Conservation (phyloP, 257 asterid genomes). For the Penstemon eatonii region DNA sequence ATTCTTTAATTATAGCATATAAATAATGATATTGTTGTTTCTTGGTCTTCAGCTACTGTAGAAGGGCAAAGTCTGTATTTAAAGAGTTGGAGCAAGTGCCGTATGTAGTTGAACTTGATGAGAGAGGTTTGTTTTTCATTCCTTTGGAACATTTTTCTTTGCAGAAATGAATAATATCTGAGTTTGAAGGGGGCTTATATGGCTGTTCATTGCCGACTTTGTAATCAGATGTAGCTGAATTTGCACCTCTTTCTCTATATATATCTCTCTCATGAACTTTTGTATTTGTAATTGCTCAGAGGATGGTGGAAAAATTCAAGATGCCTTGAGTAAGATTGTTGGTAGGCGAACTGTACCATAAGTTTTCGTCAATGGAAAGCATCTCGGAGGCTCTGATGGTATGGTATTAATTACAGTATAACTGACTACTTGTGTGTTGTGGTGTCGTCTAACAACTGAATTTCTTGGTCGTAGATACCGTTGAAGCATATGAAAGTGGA, state of each 20-base stretch:
- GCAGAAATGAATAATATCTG: not conserved
- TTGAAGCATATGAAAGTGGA: conserved; percentile 79
- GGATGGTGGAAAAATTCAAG: conserved; percentile 75
- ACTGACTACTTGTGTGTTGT: not conserved
- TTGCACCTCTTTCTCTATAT: not conserved
- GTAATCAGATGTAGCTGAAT: not conserved
- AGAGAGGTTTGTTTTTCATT: conserved; percentile 53
- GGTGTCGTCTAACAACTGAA: conserved; percentile 12
- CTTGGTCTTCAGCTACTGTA: conserved; percentile 68
- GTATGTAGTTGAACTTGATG: conserved; percentile 61
- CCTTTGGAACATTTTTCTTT: not conserved
- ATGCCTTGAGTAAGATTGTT: conserved; percentile 34
- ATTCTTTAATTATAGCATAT: not conserved
- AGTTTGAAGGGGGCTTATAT: not conserved
- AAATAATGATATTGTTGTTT: conserved; percentile 8
- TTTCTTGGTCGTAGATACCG: conserved; percentile 54
- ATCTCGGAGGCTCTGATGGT: conserved; percentile 98
- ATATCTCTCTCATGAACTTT: not conserved
- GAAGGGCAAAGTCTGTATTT: conserved; percentile 85
- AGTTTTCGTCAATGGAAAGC: conserved; percentile 84
- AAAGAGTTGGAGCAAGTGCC: conserved; percentile 67
- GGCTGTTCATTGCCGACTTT: not conserved
- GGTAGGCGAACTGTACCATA: conserved; percentile 91
- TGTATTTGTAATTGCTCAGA: conserved; percentile 37
- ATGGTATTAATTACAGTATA: conserved; percentile 5